Conservation (phyloP, 1,284 basidiomycete species). For the Boletus holoroseus region DNA sequence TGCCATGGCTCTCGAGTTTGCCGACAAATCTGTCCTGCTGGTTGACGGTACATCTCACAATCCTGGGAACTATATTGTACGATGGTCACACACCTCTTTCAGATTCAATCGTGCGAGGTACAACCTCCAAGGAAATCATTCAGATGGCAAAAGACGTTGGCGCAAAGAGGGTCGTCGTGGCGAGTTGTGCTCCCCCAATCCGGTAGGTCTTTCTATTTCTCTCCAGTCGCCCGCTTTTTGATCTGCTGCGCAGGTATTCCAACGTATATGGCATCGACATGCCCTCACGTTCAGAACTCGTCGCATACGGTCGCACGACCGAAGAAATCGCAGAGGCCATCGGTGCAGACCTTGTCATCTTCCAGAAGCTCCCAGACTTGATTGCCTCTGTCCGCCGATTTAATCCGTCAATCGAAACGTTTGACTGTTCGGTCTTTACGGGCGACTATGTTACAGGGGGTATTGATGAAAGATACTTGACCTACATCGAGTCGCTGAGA, state of each 20-base stretch:
- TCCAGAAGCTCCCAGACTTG: slow-evolving; percentile 92
- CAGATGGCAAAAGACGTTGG: slow-evolving; percentile 99
- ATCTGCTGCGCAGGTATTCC: slow-evolving; percentile 53
- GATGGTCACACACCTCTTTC: background rate
- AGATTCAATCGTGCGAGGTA: slow-evolving; percentile 99
- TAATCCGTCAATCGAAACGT: slow-evolving; percentile 74
- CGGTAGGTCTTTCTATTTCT: slow-evolving; percentile 41
- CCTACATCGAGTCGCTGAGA: slow-evolving; percentile 70
- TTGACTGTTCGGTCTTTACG: slow-evolving; percentile 98
- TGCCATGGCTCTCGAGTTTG: slow-evolving; percentile 99
- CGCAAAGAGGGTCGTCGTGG: slow-evolving; percentile 95
- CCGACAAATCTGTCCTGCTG: slow-evolving; percentile 86
- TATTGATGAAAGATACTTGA: slow-evolving; percentile 84
- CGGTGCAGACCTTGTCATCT: slow-evolving; percentile 95
- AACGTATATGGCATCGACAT: slow-evolving; percentile 99
- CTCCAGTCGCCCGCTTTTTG: slow-evolving; percentile 1
- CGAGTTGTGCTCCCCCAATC: slow-evolving; percentile 96
- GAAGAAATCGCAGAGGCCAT: slow-evolving; percentile 79
- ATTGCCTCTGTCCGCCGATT: slow-evolving; percentile 83
- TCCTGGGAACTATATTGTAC: background rate
- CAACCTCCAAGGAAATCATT: slow-evolving; percentile 97
- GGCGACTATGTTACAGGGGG: slow-evolving; percentile 96
- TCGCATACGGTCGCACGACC: slow-evolving; percentile 79
- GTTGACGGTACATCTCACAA: slow-evolving; percentile 72
- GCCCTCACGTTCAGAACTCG: slow-evolving; percentile 92